Base-by-base conservation (phyloP, 257 asterid species). In the Solanum pennellii region DNA sequence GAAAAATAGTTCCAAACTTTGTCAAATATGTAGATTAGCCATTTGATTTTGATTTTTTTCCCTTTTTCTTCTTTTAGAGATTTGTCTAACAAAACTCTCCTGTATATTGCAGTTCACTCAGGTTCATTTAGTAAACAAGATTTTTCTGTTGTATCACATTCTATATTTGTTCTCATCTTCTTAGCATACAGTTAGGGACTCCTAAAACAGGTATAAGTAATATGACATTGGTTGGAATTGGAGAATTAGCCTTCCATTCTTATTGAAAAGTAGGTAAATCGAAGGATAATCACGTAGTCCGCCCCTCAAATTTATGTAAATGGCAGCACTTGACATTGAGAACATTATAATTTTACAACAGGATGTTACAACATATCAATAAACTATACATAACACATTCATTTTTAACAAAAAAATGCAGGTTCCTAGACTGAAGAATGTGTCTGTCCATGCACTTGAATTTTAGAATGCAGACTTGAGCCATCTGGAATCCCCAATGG, bases 401-500 rank as follows among this genome's bases (percentile, higher is more conserved):
- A 47, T n/a, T 16, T 29, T 47, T 80, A 47, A 77, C 84, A 47
- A 80, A 80, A 47, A 80, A 27, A 9, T 1, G 87, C 62, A 71
- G 87, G 60, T 27, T 71, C 84, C 75, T 74, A 52, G 23, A 89
- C 60, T 18, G 90, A 89, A 44, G 88, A 73, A 82, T 87, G 87
- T 73, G 88, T 83, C 33, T 66, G 62, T n/a, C 71, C 92, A 37
- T 83, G 83, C 77, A 92, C 89, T 68, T 83, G 85, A 80, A 95
- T 90, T 89, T 89, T 92, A 35, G 13, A 37, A 89, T 94, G 98
- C 93, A 96, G 86, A 14, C 94, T 88, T 12, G 96, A 93, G 83
- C 95, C 98, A 83, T 93, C 95, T 0, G 98, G 98, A 89, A 94
- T 86, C 45, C 94, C 97, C 39, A 97, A 88, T 31, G 98, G 98